Evolutionary conservation across 1,139 yeast genomes (phyloP), one percentile per base, ranked within the genome.

Genomic region (Blastobotrys serpentis): DNA sequence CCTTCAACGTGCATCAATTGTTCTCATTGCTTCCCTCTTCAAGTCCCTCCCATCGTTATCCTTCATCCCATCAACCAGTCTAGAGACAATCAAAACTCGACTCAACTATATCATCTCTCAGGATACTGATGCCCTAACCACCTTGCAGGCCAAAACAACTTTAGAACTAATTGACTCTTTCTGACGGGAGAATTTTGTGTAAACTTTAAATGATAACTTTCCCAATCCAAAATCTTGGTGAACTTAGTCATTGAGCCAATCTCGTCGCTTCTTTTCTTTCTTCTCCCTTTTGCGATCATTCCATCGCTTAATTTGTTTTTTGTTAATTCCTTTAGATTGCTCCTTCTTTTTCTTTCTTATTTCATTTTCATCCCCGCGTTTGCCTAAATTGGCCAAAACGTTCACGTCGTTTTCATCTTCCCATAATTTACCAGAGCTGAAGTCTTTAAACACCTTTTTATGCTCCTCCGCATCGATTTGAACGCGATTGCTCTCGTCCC

Each of bases 1-100:
- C 0, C 75, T 90, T 77, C 74, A 95, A 54, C 72, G 97, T 42
- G 74, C 95, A 0, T 89, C 96, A 0, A 75, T 87, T 2, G 84
- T 82, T 11, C 66, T 88, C 30, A 68, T 87, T 2, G 78, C 80
- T 52, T 94, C 87, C 58, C 67, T 87, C 53, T 65, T 86, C 1
- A 62, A 57, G 66, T 46, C 82, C 75, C 37, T 61, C 11, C 58
- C 56, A 18, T 56, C 56, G 7, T 43, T 54, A 4, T 47, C 52
- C 14, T 56, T 52, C 21, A 44, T 62, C 11, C 54, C 64, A 2
- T 16, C 16, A 19, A 40, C 43, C 3, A 48, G 54, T 5, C 38
- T 64, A 17, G 38, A 49, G 4, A 44, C 48, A 5, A 52, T 64
- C 7, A 37, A 48, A 6, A 52, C 54, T 4, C 56, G 63, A 42